phyloP scores from a whole-genome alignment of 768 basidiomycete genomes.

The Suillus clintonianus region DNA sequence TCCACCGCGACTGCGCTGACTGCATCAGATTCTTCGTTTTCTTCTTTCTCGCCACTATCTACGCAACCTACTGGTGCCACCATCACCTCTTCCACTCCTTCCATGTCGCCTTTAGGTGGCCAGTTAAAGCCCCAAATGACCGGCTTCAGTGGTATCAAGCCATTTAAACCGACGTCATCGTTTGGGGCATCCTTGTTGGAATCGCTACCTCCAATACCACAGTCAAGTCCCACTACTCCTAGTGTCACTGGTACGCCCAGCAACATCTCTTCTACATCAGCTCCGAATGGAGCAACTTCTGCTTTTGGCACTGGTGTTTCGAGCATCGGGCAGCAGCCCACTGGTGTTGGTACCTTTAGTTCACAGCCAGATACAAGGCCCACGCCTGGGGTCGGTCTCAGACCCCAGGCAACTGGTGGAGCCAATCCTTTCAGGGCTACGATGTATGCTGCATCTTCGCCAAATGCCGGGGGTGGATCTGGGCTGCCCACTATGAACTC shows the following conservation, averaged over 20 bases:
- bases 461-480: constrained; percentile 5
- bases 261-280: constrained; percentile 20
- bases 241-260: constrained; percentile 20
- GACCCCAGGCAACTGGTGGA: constrained; percentile 58
- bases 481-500: constrained; percentile 24
- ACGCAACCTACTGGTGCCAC: constrained; percentile 54
- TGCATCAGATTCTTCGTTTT: constrained; percentile 50
- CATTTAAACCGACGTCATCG: constrained; percentile 80
- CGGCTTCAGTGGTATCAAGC: constrained; percentile 64
- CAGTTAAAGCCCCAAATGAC: constrained; percentile 47
- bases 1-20: constrained; percentile 44
- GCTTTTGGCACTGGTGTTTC: constrained; percentile 9
- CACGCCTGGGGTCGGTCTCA: constrained; percentile 46
- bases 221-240: constrained; percentile 53
- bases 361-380: constrained; percentile 35
- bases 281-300: constrained; percentile 19
- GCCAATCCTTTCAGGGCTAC: constrained; percentile 71
- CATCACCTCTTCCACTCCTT: constrained; percentile 31
- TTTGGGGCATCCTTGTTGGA: constrained; percentile 79
- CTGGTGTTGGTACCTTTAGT: constrained; percentile 29
- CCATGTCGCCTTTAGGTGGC: constrained; percentile 21
- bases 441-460: constrained; percentile 43
- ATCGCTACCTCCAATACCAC: constrained; percentile 72
- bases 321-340: constrained; percentile 18
- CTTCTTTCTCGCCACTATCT: constrained; percentile 40